Percentiles rank a stretch among this genome's conserved stretches.
These are phyloP conservation scores for Blastomyces gilchristii DNA, from an alignment of 2,329 filamentous ascomycete species.

Conservation along the genomic window DNA sequence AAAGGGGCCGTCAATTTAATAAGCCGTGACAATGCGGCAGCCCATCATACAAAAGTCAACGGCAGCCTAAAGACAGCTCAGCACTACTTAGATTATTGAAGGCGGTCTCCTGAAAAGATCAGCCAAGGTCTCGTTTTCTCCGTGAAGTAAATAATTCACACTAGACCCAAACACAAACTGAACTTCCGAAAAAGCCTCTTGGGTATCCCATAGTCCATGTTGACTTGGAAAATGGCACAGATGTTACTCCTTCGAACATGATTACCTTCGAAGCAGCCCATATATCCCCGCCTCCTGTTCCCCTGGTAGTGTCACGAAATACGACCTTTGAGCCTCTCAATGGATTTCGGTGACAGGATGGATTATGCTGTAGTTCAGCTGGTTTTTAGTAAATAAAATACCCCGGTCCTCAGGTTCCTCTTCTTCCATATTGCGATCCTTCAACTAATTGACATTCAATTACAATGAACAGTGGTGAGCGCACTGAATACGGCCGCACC, in stretches of 20 bases:
- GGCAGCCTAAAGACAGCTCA: constrained; percentile 47
- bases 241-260: constrained; percentile 44
- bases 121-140: constrained; percentile 61
- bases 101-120: constrained; percentile 46
- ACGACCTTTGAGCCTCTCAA: constrained; percentile 26
- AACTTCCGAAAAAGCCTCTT: constrained; percentile 32
- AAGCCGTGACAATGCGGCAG: constrained; percentile 52
- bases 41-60: constrained; percentile 54
- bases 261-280: constrained; percentile 35
- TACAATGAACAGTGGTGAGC: constrained; percentile 23
- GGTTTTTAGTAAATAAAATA: constrained; percentile 25
- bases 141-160: constrained; percentile 60
- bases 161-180: constrained; percentile 43
- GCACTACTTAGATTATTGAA: constrained; percentile 48
- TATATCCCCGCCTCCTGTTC: constrained; percentile 12
- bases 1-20: constrained; percentile 49
- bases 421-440: background rate
- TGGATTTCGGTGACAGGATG: constrained; percentile 23
- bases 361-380: constrained; percentile 28
- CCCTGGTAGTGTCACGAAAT: constrained; percentile 20
- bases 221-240: constrained; percentile 51
- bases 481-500: constrained; percentile 24
- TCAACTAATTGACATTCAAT: constrained; percentile 1
- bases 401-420: background rate
- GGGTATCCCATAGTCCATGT: constrained; percentile 51